Base-by-base conservation (phyloP, 495 filamentous ascomycete species). In the Aspergillus kassunensis region DNA sequence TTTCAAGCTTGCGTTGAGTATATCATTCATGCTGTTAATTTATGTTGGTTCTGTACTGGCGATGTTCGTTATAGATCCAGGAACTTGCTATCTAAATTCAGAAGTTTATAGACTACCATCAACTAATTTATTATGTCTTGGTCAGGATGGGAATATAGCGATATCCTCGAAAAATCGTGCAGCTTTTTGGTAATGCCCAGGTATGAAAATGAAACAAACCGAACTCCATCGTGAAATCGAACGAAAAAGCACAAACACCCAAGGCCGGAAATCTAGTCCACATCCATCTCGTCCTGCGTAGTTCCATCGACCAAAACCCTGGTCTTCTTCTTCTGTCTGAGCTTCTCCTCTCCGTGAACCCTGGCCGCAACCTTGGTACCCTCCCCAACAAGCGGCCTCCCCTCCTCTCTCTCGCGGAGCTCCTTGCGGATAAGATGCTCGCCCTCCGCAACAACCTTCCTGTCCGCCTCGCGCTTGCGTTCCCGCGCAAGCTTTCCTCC, bases 401-500 rank as follows among this genome's bases (percentile, higher is more conserved):
- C 67, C 59, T 71, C 75, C 49, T 73, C 66, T 55, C 65, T 68
- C 50, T 72, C 69, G 53, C 71, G 69, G 54, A 75, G 65, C 45
- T 77, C 72, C 67, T 73, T 74, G 62, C 69, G 71, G 31, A 77
- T 70, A 58, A 98, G 77, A 72, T 97, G 95, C 75, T 89, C 86
- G 69, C 96, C 90, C 78, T 89, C 81, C 57, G 84, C 87, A 49
- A 98, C 92, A 53, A 97, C 77, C 78, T 89, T 92, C 67, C 88
- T 76, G 71, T 96, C 85, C 46, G 77, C 76, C 62, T 83, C 87
- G 66, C 68, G 69, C 61, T 70, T 64, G 54, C 84, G 73, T 74
- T 92, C 83, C 64, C 81, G 79, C 70, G 86, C 87, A 68, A 87
- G 82, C 68, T 93, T 95, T 62, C 93, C 91, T 37, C 82, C 84